Conservation (phyloP, 176 grass and related monocot genomes). For the Canna indica region DNA sequence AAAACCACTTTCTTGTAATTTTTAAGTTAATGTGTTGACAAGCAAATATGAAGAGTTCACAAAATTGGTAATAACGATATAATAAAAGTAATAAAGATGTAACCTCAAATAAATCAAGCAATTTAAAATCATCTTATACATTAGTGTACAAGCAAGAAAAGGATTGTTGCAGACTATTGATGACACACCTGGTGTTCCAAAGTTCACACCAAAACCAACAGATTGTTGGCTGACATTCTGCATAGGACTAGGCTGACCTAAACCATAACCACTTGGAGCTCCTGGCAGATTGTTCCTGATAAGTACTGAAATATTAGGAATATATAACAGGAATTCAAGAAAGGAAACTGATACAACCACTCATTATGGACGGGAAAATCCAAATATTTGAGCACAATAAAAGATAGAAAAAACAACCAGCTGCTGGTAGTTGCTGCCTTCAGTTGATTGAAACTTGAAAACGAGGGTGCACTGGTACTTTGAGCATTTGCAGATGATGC, state of each 20-base stretch:
- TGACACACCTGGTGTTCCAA: constrained; percentile 33
- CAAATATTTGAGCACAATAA: background rate
- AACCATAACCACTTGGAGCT: constrained; percentile 15
- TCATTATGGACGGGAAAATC: background rate
- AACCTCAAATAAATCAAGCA: background rate
- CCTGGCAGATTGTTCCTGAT: constrained; percentile 36
- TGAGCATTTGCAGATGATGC: constrained; percentile 35
- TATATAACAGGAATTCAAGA: constrained; percentile 18
- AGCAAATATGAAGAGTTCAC: background rate
- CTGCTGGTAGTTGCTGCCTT: constrained; percentile 32
- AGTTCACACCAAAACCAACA: constrained; percentile 44
- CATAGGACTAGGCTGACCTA: constrained; percentile 19
- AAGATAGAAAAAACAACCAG: constrained; percentile 20
- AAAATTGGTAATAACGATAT: background rate
- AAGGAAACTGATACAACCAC: constrained; percentile 1
- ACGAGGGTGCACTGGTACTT: constrained; percentile 43
- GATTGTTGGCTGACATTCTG: constrained; percentile 32
- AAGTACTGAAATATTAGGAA: constrained; percentile 2
- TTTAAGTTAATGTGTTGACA: too few species aligned
- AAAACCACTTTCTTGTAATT: background rate
- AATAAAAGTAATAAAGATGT: background rate
- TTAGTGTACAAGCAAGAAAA: background rate
- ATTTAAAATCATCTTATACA: background rate
- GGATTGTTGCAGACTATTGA: background rate
- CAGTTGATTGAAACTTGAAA: constrained; percentile 84